These are phyloP conservation scores for Withania somnifera DNA, from an alignment of 305 asterid species.

Conservation along the genomic window DNA sequence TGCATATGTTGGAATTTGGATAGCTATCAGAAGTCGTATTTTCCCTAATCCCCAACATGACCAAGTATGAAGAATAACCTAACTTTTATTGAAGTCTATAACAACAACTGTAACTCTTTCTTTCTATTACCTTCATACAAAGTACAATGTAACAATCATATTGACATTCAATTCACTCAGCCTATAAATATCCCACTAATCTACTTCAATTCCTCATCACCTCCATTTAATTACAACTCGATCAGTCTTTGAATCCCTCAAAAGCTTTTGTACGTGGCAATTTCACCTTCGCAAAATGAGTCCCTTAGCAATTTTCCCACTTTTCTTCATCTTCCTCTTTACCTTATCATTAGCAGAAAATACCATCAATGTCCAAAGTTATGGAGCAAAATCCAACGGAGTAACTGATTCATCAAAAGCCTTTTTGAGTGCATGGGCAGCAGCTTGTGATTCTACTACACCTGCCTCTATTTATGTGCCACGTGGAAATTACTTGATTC, in stretches of 20 bases:
- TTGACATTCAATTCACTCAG: neutral
- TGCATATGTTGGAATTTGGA: neutral
- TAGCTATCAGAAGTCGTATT: neutral
- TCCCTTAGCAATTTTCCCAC: neutral
- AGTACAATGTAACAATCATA: too few species aligned
- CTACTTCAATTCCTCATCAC: neutral
- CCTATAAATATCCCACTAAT: neutral
- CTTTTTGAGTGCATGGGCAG: neutral
- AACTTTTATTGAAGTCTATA: neutral
- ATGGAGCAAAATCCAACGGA: conserved; percentile 7
- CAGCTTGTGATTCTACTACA: neutral
- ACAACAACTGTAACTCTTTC: neutral
- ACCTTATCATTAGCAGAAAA: conserved; percentile 1
- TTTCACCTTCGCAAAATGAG: neutral
- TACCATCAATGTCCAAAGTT: conserved; percentile 10
- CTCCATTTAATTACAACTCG: neutral
- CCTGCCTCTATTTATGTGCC: neutral
- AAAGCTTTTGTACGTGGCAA: neutral
- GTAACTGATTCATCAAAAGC: neutral
- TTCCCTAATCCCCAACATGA: neutral
- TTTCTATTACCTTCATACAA: too few species aligned
- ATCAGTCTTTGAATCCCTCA: neutral
- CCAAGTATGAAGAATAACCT: neutral
- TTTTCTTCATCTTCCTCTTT: neutral
- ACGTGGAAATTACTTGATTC: neutral